phyloP scores from a whole-genome alignment of 805 yeast genomes.

The Spathaspora girioi region DNA sequence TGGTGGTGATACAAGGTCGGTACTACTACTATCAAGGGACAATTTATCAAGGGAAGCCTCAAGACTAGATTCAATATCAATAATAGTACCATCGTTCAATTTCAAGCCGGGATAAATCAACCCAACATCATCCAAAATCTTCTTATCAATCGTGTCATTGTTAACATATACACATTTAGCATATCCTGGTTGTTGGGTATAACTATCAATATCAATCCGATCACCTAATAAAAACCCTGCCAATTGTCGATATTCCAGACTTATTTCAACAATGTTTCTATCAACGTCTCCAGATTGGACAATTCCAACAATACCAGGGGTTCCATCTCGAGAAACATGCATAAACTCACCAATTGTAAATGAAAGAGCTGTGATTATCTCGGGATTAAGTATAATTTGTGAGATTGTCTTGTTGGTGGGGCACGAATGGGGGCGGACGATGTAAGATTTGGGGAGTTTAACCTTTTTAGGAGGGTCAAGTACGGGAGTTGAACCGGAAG shows the following conservation, averaged over 20 bases:
- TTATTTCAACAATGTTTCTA: conserved; percentile 24
- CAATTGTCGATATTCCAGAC: conserved; percentile 23
- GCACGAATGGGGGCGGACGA: conserved; percentile 32
- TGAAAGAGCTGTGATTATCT: conserved; percentile 46
- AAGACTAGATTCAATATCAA: conserved; percentile 29
- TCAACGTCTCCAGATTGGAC: conserved; percentile 13
- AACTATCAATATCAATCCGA: conserved; percentile 42
- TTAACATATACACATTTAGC: conserved; percentile 10
- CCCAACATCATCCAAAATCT: conserved; percentile 51
- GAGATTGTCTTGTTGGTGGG: conserved; percentile 14
- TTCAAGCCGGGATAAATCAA: conserved; percentile 56
- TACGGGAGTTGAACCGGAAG: conserved; percentile 10
- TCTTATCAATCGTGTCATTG: conserved; percentile 20
- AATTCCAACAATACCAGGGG: conserved; percentile 11
- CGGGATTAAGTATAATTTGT: conserved; percentile 40
- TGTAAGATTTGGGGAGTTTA: conserved; percentile 37
- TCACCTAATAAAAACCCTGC: conserved; percentile 48
- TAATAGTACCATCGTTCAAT: conserved; percentile 20
- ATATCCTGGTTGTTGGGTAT: conserved; percentile 45
- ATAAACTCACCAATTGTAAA: conserved; percentile 45
- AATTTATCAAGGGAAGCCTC: conserved; percentile 33
- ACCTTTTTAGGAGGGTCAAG: conserved; percentile 24
- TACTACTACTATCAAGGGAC: conserved; percentile 19
- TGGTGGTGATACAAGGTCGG: conserved; percentile 42
- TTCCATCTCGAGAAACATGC: conserved; percentile 42